Evolutionary conservation across 1,284 basidiomycete genomes (phyloP), one percentile per base, ranked within the genome.

Genomic region (Pascua sp.): DNA sequence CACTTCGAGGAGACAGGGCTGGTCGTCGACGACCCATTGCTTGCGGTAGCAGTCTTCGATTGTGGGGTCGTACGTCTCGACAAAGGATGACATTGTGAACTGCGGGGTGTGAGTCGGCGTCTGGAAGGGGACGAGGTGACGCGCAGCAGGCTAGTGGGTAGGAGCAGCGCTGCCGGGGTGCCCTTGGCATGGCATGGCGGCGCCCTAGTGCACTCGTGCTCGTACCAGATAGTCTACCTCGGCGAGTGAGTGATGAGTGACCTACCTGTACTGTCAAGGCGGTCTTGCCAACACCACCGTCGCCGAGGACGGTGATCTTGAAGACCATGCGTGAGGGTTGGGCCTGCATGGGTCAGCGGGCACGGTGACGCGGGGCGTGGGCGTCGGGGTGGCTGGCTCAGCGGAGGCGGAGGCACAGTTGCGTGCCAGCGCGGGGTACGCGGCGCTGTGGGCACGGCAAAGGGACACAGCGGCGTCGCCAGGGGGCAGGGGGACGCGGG

Each of bases 271-370:
- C 92, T 64, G 93, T 94, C 71, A 98, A 79, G 18, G 94, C 94
- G 56, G 94, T 97, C 83, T 97, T 98, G 64, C 94, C 94, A 40
- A 97, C 94, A 80, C 94, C 94, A 79, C 94, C 94, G 79, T 98
- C 94, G 65, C 93, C 93, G 56, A 97, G 84, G 65, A 97, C 91
- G 64, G 93, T 92, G 69, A 97, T 71, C 62, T 78, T 78, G 72
- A 69, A 73, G 53, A 77, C 59, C 71, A 75, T 76, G 47, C 75
- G 60, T 41, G 59, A 60, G 9, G 60, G 38, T 48, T 57, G 56
- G 17, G 55, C 51, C 55, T 52, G 38, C 15, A 49, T 38, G 38
- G 38, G 41, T 53, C 38, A 53, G 51, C 32, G 24, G 36, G 13
- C 32, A 4, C 11, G 18, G n/a, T 32, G 24, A 32, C 24, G 24